A percentile compares a stretch with the other conserved stretches of the same genome.
Evolutionary conservation across 129 eudicot genomes (phyloP).

Genomic region (Sambucus nigra): DNA sequence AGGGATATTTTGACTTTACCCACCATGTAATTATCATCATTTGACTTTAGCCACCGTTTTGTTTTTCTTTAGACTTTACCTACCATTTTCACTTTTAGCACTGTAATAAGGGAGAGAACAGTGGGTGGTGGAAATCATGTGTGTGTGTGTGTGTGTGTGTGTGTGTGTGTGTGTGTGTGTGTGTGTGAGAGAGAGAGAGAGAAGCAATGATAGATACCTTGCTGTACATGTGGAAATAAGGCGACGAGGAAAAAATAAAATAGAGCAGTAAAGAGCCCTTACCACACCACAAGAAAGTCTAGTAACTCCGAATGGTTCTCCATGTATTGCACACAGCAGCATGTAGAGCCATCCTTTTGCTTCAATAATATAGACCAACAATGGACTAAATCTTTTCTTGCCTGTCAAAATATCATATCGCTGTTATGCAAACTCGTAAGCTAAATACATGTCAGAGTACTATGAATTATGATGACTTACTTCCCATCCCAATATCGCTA

Average conservation of each 20-base stretch:
- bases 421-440: neutral
- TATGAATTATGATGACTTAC: slow-evolving; percentile 25
- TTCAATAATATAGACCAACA: slow-evolving; percentile 86
- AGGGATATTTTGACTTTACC: no score
- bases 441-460: slow-evolving; percentile 1
- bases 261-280: slow-evolving; percentile 15
- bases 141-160: no score
- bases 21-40: no score
- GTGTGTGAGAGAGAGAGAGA: neutral
- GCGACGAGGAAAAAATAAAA: neutral
- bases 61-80: no score
- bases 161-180: no score
- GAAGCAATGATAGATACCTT: no score
- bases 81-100: no score
- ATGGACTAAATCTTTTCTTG: slow-evolving; percentile 89
- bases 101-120: no score
- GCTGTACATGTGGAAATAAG: no score
- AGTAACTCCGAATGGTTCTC: slow-evolving; percentile 83
- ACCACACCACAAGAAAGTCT: slow-evolving; percentile 92
- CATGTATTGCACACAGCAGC: slow-evolving; percentile 67
- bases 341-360: slow-evolving; percentile 75
- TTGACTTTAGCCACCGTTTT: no score
- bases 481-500: slow-evolving; percentile 85
- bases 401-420: slow-evolving; percentile 33
- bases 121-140: no score